Percentiles rank a stretch among this genome's conserved stretches.
These are phyloP conservation scores for Ogataea haglerorum DNA, from an alignment of 805 yeast genomes.

Conservation along the genomic window DNA sequence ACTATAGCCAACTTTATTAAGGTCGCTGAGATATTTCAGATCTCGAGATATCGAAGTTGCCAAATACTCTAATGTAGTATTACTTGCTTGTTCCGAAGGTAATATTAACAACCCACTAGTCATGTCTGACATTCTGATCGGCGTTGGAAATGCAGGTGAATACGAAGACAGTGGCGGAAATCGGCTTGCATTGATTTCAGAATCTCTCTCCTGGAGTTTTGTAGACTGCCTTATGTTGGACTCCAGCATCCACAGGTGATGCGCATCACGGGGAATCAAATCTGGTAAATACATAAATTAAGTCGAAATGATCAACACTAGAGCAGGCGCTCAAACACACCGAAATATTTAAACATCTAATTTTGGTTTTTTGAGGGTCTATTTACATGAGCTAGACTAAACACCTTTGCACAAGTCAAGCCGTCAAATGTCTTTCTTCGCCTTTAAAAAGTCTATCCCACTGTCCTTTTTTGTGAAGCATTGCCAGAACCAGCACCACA, in stretches of 20 bases:
- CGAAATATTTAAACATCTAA: too few relatives aligned
- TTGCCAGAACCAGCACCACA: conserved; percentile 81
- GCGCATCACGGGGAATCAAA: conserved; percentile 43
- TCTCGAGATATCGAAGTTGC: conserved; percentile 22
- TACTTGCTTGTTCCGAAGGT: conserved; percentile 16
- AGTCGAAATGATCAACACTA: too few relatives aligned
- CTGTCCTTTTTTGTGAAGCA: conserved; percentile 91
- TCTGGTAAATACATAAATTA: conserved; percentile 45
- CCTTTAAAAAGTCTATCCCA: conserved; percentile 68
- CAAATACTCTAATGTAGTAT: conserved; percentile 20
- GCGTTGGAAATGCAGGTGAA: conserved; percentile 43
- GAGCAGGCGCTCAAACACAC: too few relatives aligned
- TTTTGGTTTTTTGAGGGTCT: neutral
- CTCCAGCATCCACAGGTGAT: conserved; percentile 40
- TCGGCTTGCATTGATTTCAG: conserved; percentile 19
- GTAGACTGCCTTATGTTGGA: conserved; percentile 7
- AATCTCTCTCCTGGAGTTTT: conserved; percentile 8
- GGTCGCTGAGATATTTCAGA: conserved; percentile 26
- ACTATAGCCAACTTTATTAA: conserved; percentile 46
- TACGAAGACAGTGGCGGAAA: conserved; percentile 58
- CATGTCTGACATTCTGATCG: conserved; percentile 19
- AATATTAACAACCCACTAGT: conserved; percentile 27
- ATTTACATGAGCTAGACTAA: conserved; percentile 7
- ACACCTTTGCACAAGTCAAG: conserved; percentile 6
- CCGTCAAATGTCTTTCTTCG: conserved; percentile 16